Evolutionary conservation across 2,329 filamentous ascomycete genomes (phyloP).

Genomic region (Pyrenophora seminiperda): DNA sequence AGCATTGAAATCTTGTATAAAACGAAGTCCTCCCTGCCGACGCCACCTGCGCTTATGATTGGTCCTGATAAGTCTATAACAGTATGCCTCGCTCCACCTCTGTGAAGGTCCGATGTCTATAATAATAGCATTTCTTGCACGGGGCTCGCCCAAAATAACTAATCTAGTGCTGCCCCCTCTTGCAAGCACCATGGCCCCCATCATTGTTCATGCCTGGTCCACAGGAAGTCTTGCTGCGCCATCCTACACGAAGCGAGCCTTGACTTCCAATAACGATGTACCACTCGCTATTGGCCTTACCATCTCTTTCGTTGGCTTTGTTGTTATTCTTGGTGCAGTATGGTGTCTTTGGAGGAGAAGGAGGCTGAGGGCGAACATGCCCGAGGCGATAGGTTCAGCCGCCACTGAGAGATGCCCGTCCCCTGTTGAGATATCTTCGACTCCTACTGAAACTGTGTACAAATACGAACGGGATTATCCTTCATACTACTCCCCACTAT

Average conservation of each 20-base stretch:
- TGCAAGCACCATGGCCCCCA: neutral
- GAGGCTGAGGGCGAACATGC: neutral
- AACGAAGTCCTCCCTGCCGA: neutral
- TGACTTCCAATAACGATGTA: neutral
- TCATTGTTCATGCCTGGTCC: neutral
- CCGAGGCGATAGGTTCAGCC: too few species aligned
- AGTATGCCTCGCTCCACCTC: constrained; percentile 9
- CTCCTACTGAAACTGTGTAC: too few species aligned
- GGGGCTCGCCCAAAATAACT: neutral
- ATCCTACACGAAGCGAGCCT: neutral
- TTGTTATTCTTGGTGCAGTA: neutral
- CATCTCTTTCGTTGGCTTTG: neutral
- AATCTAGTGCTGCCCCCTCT: neutral
- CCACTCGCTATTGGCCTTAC: neutral
- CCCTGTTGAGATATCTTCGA: too few species aligned
- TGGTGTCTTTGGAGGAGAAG: neutral
- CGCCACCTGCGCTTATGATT: constrained; percentile 2
- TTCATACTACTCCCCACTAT: too few species aligned
- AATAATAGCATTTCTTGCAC: neutral
- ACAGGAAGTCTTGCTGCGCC: neutral
- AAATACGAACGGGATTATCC: too few species aligned
- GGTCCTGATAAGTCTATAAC: neutral
- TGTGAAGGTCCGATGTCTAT: neutral
- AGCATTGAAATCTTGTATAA: neutral
- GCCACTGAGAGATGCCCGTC: too few species aligned